These are phyloP conservation scores for Davidsoniella eucalypti DNA, from an alignment of 2,329 filamentous ascomycete species.

Conservation along the genomic window DNA sequence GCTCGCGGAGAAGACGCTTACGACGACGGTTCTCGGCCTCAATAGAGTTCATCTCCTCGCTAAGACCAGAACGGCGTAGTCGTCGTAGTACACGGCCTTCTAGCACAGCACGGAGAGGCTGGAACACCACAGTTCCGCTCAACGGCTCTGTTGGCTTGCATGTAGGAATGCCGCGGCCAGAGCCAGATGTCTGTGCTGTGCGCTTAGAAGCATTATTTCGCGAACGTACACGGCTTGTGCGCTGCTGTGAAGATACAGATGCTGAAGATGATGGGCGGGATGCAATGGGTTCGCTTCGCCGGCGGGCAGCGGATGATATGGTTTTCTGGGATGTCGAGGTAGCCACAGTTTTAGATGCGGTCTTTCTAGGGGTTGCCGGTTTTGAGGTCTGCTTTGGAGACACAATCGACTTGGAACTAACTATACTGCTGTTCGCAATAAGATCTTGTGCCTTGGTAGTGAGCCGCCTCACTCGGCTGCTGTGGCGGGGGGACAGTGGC, in stretches of 20 bases:
- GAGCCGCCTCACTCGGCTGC: constrained; percentile 7
- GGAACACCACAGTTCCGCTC: constrained; percentile 21
- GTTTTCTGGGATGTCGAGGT: neutral
- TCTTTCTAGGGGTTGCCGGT: neutral
- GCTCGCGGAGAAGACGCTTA: constrained; percentile 24
- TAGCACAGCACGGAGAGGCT: constrained; percentile 36
- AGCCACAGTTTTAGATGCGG: neutral
- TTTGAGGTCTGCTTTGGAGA: no score
- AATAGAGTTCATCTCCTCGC: constrained; percentile 40
- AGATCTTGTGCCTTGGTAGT: constrained; percentile 4
- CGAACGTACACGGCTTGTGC: neutral
- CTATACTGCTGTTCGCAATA: neutral
- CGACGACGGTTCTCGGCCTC: constrained; percentile 28
- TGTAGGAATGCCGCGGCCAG: constrained; percentile 1
- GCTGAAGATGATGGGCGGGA: neutral
- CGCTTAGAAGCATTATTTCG: constrained; percentile 8
- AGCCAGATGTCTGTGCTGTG: neutral
- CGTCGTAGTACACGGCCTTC: constrained; percentile 41
- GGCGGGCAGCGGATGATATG: neutral
- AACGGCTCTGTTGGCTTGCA: constrained; percentile 18
- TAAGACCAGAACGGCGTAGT: constrained; percentile 37
- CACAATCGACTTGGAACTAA: no score
- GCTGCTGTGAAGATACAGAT: no score
- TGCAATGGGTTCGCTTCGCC: constrained; percentile 1
- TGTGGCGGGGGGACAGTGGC: constrained; percentile 9